Evolutionary conservation across 2,329 filamentous ascomycete genomes (phyloP).

Genomic region (Juglanconis oblonga): DNA sequence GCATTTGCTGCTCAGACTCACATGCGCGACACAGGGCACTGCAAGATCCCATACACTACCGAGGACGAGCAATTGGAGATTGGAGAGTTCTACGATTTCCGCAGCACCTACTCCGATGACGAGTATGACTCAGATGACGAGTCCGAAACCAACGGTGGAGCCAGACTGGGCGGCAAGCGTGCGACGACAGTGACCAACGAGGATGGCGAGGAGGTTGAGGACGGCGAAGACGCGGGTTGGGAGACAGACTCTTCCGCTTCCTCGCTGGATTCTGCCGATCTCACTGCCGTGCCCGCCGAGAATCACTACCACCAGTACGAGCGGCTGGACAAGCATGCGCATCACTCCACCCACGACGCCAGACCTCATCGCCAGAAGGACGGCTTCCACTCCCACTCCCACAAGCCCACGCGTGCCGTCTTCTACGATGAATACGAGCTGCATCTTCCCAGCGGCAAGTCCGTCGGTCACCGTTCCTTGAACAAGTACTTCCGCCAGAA

Average conservation of each 20-base stretch:
- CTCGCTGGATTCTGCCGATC: slow-evolving; percentile 80
- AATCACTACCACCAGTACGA: slow-evolving; percentile 69
- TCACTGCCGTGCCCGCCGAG: slow-evolving; percentile 75
- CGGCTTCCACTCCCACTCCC: slow-evolving; percentile 79
- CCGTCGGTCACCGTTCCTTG: slow-evolving; percentile 84
- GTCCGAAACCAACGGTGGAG: slow-evolving; percentile 53
- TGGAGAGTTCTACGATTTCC: slow-evolving; percentile 96
- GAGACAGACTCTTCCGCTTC: slow-evolving; percentile 93
- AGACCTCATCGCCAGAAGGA: slow-evolving; percentile 71
- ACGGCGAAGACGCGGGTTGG: slow-evolving; percentile 73
- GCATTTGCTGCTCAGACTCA: slow-evolving; percentile 85
- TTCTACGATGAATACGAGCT: slow-evolving; percentile 94
- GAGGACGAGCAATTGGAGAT: slow-evolving; percentile 91
- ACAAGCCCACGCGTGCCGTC: slow-evolving; percentile 70
- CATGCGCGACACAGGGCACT: slow-evolving; percentile 96
- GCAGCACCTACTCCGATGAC: slow-evolving; percentile 87
- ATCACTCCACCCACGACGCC: slow-evolving; percentile 70
- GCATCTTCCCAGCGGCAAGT: slow-evolving; percentile 84
- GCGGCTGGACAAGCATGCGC: slow-evolving; percentile 67
- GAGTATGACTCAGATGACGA: slow-evolving; percentile 58
- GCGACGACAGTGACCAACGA: slow-evolving; percentile 47
- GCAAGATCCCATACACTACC: slow-evolving; percentile 88
- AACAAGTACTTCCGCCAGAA: slow-evolving; percentile 92
- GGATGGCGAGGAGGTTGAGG: slow-evolving; percentile 50
- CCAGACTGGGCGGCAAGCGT: slow-evolving; percentile 66